phyloP scores from a whole-genome alignment of 2,329 filamentous ascomycete species.

The Tricladium varicosporioides region DNA sequence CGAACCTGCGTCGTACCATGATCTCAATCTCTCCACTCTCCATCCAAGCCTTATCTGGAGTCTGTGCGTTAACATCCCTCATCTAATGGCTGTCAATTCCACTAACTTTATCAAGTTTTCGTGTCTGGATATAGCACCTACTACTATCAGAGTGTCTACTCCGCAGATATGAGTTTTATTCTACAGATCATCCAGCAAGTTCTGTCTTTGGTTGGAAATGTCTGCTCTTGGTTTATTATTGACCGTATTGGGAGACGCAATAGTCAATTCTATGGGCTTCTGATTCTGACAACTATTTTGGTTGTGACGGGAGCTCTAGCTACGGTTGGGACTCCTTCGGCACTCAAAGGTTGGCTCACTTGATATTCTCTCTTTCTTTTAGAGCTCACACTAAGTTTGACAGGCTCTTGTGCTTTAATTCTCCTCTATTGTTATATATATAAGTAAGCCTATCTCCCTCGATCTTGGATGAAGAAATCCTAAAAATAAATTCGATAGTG shows the following conservation, averaged over 20 bases:
- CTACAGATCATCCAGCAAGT: conserved; percentile 38
- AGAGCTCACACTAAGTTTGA: no score
- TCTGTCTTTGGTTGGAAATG: conserved; percentile 36
- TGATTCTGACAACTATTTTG: conserved; percentile 7
- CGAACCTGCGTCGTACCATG: conserved; percentile 22
- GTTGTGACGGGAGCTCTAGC: conserved; percentile 7
- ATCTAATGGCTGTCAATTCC: no score
- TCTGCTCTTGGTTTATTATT: conserved; percentile 19
- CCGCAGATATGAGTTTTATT: conserved; percentile 35
- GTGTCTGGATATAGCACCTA: conserved; percentile 36
- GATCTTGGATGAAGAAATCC: no score
- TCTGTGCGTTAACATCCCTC: no score
- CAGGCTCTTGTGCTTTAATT: conserved; percentile 2
- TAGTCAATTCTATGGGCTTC: conserved; percentile 7
- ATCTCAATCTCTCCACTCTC: conserved; percentile 17
- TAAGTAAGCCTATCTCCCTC: no score
- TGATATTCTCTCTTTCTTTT: no score
- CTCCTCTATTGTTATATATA: conserved; percentile 6
- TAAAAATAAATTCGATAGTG: conserved; percentile 29
- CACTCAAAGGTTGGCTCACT: background rate
- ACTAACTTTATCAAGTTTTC: conserved; percentile 23
- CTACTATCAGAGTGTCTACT: conserved; percentile 42
- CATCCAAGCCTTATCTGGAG: conserved; percentile 12
- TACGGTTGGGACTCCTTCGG: background rate
- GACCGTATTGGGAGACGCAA: conserved; percentile 12